A percentile compares a stretch with the other conserved stretches of the same genome.
phyloP scores from a whole-genome alignment of 1,284 basidiomycete genomes.

The Ganoderma resinaceum region DNA sequence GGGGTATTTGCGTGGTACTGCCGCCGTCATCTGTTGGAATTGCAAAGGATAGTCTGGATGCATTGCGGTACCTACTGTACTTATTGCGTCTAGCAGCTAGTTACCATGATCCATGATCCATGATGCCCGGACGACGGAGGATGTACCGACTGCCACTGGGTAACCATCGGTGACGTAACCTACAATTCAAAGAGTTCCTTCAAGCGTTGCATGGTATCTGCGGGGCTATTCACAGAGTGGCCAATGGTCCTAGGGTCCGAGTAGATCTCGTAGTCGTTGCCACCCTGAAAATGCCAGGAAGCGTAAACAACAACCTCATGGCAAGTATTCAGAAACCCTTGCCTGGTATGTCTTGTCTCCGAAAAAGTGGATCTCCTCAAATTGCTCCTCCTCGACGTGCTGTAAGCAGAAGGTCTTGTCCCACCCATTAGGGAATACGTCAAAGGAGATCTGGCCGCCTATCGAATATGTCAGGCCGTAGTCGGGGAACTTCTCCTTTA shows the following conservation, averaged over 20 bases:
- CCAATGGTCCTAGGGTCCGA: conserved; percentile 85
- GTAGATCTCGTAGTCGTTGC: conserved; percentile 97
- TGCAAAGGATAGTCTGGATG: too few relatives aligned
- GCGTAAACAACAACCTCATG: background rate
- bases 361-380: conserved; percentile 98
- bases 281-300: conserved; percentile 63
- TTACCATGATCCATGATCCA: background rate
- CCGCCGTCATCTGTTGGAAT: too few relatives aligned
- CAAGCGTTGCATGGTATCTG: conserved; percentile 78
- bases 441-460: conserved; percentile 97
- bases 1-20: too few relatives aligned
- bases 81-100: too few relatives aligned
- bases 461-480: conserved; percentile 93
- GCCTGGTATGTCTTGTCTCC: conserved; percentile 93
- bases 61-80: too few relatives aligned
- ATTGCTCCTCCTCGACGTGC: conserved; percentile 85
- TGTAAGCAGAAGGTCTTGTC: conserved; percentile 95
- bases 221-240: conserved; percentile 81
- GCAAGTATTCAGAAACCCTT: background rate
- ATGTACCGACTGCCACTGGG: background rate
- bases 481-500: conserved; percentile 86
- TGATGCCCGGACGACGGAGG: background rate
- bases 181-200: conserved; percentile 73
- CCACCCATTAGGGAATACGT: conserved; percentile 94
- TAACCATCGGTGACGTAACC: background rate